phyloP scores from a whole-genome alignment of 2,329 filamentous ascomycete species.

The Incumbomyces lentus region DNA sequence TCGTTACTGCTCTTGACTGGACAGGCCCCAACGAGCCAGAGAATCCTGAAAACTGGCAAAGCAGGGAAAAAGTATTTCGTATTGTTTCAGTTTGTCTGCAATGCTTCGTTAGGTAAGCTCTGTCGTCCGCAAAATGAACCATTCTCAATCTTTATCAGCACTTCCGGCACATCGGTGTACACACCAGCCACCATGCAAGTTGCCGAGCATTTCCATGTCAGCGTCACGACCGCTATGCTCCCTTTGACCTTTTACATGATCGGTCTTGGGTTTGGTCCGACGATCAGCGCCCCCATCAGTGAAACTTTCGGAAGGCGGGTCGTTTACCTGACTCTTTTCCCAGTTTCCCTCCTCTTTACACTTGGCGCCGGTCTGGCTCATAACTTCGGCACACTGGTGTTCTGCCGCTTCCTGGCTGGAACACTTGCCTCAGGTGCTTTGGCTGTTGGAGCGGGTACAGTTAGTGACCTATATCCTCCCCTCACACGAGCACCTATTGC shows the following conservation, averaged over 20 bases:
- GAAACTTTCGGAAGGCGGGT: constrained; percentile 60
- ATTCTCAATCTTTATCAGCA: constrained; percentile 13
- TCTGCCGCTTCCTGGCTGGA: constrained; percentile 67
- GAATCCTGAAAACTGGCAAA: constrained; percentile 52
- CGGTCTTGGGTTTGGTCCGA: constrained; percentile 61
- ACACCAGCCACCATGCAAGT: constrained; percentile 43
- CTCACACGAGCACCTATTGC: constrained; percentile 48
- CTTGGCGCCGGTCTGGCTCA: constrained; percentile 40
- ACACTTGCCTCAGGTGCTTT: constrained; percentile 59
- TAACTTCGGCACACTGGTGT: constrained; percentile 57
- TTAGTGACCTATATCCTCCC: constrained; percentile 46
- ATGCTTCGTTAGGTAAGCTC: constrained; percentile 16
- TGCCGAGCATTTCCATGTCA: constrained; percentile 30
- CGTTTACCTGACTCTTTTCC: constrained; percentile 59
- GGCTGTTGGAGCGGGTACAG: constrained; percentile 59
- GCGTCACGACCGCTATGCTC: constrained; percentile 34
- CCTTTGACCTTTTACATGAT: constrained; percentile 62
- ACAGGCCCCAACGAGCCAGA: constrained; percentile 47
- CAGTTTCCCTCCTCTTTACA: constrained; percentile 47
- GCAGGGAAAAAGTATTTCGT: constrained; percentile 31
- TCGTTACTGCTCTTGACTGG: constrained; percentile 36
- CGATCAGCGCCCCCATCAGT: constrained; percentile 62
- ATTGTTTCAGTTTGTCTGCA: constrained; percentile 14
- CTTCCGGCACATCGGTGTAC: constrained; percentile 27
- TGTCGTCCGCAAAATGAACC: not conserved